Percentiles rank a stretch among this genome's conserved stretches.
These are phyloP conservation scores for Halocafeteria seosinensis DNA, from an alignment of 108 stramenopile species.

Conservation along the genomic window DNA sequence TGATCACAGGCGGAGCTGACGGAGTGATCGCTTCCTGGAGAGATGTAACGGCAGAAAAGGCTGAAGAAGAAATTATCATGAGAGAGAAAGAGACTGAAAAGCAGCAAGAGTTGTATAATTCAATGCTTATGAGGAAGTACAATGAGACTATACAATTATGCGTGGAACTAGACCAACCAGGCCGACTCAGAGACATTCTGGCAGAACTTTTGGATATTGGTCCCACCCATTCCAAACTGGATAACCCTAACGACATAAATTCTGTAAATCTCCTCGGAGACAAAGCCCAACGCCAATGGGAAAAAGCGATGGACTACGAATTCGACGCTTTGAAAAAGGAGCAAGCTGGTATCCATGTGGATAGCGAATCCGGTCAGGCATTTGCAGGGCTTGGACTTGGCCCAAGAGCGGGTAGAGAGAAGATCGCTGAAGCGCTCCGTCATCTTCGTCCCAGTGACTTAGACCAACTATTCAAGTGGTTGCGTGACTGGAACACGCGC, in stretches of 20 bases:
- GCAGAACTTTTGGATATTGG: background rate
- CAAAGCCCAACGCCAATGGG: no score
- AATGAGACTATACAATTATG: conserved; percentile 58
- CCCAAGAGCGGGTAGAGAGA: no score
- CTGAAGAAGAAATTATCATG: conserved; percentile 35
- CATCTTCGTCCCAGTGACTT: no score
- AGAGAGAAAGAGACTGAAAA: conserved; percentile 54
- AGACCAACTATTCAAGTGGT: no score
- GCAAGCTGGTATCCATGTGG: no score
- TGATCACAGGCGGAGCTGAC: conserved; percentile 76
- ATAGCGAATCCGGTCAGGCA: no score
- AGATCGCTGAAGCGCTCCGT: no score
- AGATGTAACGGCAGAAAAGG: conserved; percentile 63
- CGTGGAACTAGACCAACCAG: conserved; percentile 58
- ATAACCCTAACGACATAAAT: background rate
- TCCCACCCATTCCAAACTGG: background rate
- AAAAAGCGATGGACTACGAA: no score
- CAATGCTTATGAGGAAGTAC: conserved; percentile 64
- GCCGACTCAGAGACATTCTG: conserved; percentile 19
- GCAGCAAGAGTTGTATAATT: conserved; percentile 63
- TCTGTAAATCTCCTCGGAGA: background rate
- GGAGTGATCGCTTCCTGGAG: conserved; percentile 68
- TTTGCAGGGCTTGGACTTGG: no score
- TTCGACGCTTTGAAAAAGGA: no score
- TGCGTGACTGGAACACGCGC: no score